Evolutionary conservation across 192 early-diverging fungal genomes (phyloP).

Genomic region (Piromyces finnis): DNA sequence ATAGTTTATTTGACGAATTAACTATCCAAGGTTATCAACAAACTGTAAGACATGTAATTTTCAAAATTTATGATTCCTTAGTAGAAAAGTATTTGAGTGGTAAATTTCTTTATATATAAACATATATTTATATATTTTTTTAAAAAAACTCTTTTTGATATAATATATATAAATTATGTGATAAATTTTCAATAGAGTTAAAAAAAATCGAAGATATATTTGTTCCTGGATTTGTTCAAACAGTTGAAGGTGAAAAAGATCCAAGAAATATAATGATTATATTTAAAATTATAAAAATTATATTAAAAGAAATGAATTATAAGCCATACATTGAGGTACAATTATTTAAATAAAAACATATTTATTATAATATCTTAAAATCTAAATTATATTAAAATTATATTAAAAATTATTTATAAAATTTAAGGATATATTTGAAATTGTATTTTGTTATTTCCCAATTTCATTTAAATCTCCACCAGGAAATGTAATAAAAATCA

Average conservation of each 20-base stretch:
- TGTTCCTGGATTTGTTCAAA: constrained; percentile 64
- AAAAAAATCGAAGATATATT: constrained; percentile 46
- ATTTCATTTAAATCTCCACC: constrained; percentile 95
- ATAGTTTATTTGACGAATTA: constrained; percentile 60
- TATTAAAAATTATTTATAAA: constrained; percentile 1
- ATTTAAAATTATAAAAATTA: constrained; percentile 54
- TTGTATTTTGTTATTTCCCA: constrained; percentile 98
- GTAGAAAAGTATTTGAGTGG: constrained; percentile 37
- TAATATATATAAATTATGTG: too few species aligned
- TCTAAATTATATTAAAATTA: too few species aligned
- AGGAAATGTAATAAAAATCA: constrained; percentile 87
- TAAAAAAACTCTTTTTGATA: too few species aligned
- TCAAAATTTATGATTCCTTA: constrained; percentile 48
- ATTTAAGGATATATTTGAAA: constrained; percentile 67
- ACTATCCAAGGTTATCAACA: constrained; percentile 88
- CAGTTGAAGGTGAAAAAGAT: constrained; percentile 97
- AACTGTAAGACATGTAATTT: constrained; percentile 52
- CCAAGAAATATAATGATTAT: constrained; percentile 81
- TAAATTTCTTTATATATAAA: constrained; percentile 10
- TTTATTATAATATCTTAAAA: constrained; percentile 1
- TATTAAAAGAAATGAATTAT: constrained; percentile 63
- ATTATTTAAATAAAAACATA: background rate
- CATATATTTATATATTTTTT: too few species aligned
- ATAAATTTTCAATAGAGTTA: constrained; percentile 25
- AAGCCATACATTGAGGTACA: constrained; percentile 57